A percentile compares a stretch with the other conserved stretches of the same genome.
phyloP scores from a whole-genome alignment of 1,284 basidiomycete genomes.

The Pholiota adiposa region DNA sequence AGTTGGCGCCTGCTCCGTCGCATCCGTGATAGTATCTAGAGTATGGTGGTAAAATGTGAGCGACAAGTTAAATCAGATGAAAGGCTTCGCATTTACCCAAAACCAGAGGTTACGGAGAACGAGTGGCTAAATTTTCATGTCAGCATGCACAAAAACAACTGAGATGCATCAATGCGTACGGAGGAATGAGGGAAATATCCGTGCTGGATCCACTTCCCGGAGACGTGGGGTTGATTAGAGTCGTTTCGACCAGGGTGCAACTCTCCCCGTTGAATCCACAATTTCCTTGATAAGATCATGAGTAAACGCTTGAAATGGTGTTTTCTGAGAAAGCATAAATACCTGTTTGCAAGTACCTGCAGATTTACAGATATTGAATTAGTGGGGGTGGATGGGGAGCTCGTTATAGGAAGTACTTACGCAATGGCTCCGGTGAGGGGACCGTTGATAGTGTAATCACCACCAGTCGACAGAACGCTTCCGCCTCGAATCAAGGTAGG shows the following conservation, averaged over 20 bases:
- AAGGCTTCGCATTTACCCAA: background rate
- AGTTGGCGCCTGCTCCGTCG: conserved; percentile 1
- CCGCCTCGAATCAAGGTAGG: conserved; percentile 32
- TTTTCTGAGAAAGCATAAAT: no score
- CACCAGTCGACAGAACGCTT: conserved; percentile 34
- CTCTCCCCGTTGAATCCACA: conserved; percentile 48
- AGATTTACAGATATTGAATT: no score
- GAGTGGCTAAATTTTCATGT: background rate
- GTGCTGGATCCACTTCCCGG: conserved; percentile 46
- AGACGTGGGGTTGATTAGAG: conserved; percentile 40
- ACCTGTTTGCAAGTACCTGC: conserved; percentile 43
- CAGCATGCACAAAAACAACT: no score
- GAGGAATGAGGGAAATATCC: conserved; percentile 48
- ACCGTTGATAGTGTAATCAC: conserved; percentile 37
- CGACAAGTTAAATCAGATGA: background rate
- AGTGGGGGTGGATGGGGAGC: no score
- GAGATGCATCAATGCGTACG: conserved; percentile 30
- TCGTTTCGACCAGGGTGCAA: conserved; percentile 47
- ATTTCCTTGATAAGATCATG: no score
- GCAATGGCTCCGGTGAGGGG: conserved; percentile 42
- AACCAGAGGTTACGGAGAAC: conserved; percentile 9
- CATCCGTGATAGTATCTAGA: conserved; percentile 5
- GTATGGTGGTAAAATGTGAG: background rate
- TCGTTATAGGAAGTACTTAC: conserved; percentile 24
- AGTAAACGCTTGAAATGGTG: no score